Evolutionary conservation across 83 land plant species (phyloP).

Genomic region (Larix sibirica): DNA sequence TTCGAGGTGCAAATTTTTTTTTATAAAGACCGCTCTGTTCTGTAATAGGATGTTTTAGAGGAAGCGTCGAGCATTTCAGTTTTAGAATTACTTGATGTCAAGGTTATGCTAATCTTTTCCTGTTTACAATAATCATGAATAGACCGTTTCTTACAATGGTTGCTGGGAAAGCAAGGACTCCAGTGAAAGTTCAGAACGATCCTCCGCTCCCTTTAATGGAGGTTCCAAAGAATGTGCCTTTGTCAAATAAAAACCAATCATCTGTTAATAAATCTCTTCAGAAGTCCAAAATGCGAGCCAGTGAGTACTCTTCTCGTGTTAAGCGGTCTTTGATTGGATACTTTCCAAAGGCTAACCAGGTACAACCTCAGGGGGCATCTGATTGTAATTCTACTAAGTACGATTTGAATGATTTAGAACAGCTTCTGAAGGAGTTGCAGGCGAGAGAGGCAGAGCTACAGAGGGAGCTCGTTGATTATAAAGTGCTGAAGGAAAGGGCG

Average conservation of each 20-base stretch:
- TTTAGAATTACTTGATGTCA: neutral
- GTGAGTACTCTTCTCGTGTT: constrained; percentile 27
- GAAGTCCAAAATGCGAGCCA: constrained; percentile 15
- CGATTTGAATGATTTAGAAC: constrained; percentile 44
- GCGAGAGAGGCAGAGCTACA: constrained; percentile 53
- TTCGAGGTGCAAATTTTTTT: neutral
- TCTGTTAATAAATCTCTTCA: constrained; percentile 11
- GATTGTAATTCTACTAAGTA: constrained; percentile 17
- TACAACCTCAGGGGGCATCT: constrained; percentile 38
- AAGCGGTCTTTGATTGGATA: constrained; percentile 45
- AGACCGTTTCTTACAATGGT: constrained; percentile 19
- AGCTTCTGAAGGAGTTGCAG: constrained; percentile 45
- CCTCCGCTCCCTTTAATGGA: constrained; percentile 15
- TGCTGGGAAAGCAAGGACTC: constrained; percentile 10
- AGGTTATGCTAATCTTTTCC: constrained; percentile 7
- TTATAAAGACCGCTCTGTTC: neutral
- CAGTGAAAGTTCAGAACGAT: constrained; percentile 27
- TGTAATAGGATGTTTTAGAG: neutral
- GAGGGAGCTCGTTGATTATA: constrained; percentile 32
- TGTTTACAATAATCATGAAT: constrained; percentile 13
- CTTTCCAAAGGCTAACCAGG: constrained; percentile 31
- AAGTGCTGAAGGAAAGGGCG: constrained; percentile 13
- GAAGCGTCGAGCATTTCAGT: neutral
- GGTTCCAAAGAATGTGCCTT: constrained; percentile 9
- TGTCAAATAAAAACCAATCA: constrained; percentile 8